Evolutionary conservation across 495 filamentous ascomycete genomes (phyloP).

Genomic region (Aspergillus biplanus): DNA sequence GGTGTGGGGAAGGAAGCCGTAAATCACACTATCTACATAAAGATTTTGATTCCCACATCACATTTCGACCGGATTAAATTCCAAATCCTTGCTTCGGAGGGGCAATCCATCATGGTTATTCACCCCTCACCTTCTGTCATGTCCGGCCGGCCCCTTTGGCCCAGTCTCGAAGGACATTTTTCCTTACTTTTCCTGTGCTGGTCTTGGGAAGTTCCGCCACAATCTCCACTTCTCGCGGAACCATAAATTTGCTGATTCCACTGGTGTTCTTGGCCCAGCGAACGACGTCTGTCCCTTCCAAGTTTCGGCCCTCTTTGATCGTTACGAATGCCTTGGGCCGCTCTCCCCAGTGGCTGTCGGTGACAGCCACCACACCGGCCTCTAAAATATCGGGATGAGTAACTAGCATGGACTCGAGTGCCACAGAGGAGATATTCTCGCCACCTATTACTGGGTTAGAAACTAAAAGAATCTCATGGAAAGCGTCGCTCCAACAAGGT

Average conservation of each 20-base stretch:
- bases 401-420: conserved; percentile 89
- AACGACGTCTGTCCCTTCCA: conserved; percentile 75
- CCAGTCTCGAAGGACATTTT: conserved; percentile 91
- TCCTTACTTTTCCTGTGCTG: conserved; percentile 93
- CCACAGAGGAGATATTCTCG: conserved; percentile 95
- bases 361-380: conserved; percentile 85
- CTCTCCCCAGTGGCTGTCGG: conserved; percentile 93
- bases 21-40: no score
- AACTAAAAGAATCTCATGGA: background rate
- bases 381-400: conserved; percentile 89
- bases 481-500: background rate
- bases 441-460: conserved; percentile 61
- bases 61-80: no score
- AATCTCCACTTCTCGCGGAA: conserved; percentile 90
- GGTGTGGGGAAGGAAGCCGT: no score
- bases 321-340: conserved; percentile 93
- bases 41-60: no score
- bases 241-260: conserved; percentile 90
- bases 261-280: conserved; percentile 81
- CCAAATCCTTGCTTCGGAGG: no score
- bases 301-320: conserved; percentile 60
- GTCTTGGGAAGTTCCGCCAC: conserved; percentile 92
- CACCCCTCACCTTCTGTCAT: conserved; percentile 9
- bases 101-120: no score
- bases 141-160: conserved; percentile 51